phyloP scores from a whole-genome alignment of 768 basidiomycete genomes.

The Collybia sp. region DNA sequence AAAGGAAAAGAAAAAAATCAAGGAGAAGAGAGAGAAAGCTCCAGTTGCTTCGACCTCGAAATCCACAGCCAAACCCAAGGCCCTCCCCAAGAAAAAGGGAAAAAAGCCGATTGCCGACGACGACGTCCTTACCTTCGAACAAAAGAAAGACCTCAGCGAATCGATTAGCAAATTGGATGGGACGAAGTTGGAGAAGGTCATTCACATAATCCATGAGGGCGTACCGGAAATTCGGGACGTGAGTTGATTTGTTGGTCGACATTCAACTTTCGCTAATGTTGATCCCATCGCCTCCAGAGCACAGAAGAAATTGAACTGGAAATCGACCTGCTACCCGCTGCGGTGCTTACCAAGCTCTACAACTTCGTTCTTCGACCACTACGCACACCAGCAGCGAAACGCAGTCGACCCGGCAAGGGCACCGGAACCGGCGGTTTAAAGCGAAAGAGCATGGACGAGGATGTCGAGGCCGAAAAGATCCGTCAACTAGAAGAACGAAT shows the following conservation, averaged over 20 bases:
- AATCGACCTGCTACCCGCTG: conserved; percentile 85
- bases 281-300: conserved; percentile 48
- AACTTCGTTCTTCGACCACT: conserved; percentile 88
- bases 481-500: conserved; percentile 85
- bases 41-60: conserved; percentile 67
- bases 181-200: conserved; percentile 80
- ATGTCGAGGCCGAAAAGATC: conserved; percentile 94
- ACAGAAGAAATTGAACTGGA: conserved; percentile 98
- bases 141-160: conserved; percentile 98
- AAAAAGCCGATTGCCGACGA: conserved; percentile 73
- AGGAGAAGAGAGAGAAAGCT: conserved; percentile 53
- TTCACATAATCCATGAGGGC: conserved; percentile 92
- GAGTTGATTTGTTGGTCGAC: conserved; percentile 25
- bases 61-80: conserved; percentile 45
- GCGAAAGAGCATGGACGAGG: conserved; percentile 96
- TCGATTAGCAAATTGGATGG: conserved; percentile 87
- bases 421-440: conserved; percentile 87
- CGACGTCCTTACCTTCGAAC: conserved; percentile 86
- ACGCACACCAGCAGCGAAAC: conserved; percentile 61
- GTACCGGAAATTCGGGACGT: conserved; percentile 93
- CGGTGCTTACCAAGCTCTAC: conserved; percentile 89
- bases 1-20: conserved; percentile 63
- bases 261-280: conserved; percentile 7
- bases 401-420: conserved; percentile 67
- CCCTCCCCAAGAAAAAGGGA: conserved; percentile 50